phyloP scores from a whole-genome alignment of 768 basidiomycete genomes.

The Calocera cornea region DNA sequence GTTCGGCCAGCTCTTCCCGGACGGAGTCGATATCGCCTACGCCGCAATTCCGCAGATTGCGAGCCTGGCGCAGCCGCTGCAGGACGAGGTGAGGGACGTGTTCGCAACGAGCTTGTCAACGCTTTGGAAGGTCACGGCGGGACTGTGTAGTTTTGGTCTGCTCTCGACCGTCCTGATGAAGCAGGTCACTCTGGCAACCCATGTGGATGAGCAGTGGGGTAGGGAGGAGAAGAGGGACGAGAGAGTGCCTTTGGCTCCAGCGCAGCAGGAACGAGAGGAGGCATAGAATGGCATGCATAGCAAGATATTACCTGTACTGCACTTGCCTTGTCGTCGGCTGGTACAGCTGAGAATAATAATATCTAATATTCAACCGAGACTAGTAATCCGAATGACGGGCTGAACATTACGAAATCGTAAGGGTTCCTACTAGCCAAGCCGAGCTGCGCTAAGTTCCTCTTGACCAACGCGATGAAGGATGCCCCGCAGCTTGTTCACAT shows the following conservation, averaged over 20 bases:
- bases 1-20: conserved; percentile 18
- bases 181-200: conserved; percentile 20
- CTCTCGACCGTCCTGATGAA: conserved; percentile 19
- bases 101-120: conserved; percentile 22
- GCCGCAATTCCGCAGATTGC: conserved; percentile 21
- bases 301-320: too few species aligned
- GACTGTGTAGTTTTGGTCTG: conserved; percentile 21
- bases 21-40: conserved; percentile 19
- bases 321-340: too few species aligned
- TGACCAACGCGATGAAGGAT: too few species aligned
- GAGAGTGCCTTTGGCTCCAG: not conserved
- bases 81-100: conserved; percentile 20
- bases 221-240: conserved; percentile 11
- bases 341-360: too few species aligned
- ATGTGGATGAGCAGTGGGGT: conserved; percentile 24
- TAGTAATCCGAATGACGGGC: too few species aligned
- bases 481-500: too few species aligned
- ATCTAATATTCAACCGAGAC: too few species aligned
- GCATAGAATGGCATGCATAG: too few species aligned
- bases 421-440: too few species aligned
- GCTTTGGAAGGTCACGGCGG: conserved; percentile 26
- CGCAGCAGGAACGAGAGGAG: not conserved
- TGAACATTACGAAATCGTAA: too few species aligned
- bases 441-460: too few species aligned
- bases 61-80: conserved; percentile 19